phyloP scores from a whole-genome alignment of 768 basidiomycete species.

The Collybia sordida region DNA sequence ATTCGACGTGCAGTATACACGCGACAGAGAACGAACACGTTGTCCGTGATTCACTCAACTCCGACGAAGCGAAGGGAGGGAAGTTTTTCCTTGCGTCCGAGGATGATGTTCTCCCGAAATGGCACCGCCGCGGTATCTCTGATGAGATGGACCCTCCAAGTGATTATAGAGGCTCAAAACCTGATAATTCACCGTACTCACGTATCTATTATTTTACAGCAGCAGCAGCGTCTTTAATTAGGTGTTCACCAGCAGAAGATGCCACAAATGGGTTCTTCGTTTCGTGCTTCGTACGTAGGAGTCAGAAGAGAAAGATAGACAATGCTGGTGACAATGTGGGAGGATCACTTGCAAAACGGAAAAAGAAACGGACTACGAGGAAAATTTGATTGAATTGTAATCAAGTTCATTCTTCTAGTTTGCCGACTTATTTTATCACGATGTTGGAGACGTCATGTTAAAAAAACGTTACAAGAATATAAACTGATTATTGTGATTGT shows the following conservation, averaged over 20 bases:
- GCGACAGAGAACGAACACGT: constrained; percentile 92
- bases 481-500: not conserved
- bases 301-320: constrained; percentile 23
- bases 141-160: constrained; percentile 62
- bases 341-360: constrained; percentile 11
- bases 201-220: constrained; percentile 28
- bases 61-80: constrained; percentile 60
- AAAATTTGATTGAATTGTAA: not conserved
- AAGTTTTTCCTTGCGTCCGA: constrained; percentile 70
- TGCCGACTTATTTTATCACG: not conserved
- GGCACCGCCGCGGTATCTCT: constrained; percentile 77
- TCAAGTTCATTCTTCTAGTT: not conserved
- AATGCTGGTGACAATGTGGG: constrained; percentile 15
- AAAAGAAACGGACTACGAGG: constrained; percentile 20
- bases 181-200: constrained; percentile 4
- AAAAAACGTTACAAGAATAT: not conserved
- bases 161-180: too few species aligned
- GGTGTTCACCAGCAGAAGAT: constrained; percentile 81
- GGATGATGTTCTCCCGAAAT: constrained; percentile 70
- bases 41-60: constrained; percentile 69
- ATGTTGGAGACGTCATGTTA: not conserved
- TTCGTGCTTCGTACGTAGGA: constrained; percentile 71
- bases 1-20: constrained; percentile 97
- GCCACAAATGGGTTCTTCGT: constrained; percentile 98
- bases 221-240: constrained; percentile 59